Evolutionary conservation across 306 rosid genomes (phyloP).

Genomic region (Quercus agrifolia): DNA sequence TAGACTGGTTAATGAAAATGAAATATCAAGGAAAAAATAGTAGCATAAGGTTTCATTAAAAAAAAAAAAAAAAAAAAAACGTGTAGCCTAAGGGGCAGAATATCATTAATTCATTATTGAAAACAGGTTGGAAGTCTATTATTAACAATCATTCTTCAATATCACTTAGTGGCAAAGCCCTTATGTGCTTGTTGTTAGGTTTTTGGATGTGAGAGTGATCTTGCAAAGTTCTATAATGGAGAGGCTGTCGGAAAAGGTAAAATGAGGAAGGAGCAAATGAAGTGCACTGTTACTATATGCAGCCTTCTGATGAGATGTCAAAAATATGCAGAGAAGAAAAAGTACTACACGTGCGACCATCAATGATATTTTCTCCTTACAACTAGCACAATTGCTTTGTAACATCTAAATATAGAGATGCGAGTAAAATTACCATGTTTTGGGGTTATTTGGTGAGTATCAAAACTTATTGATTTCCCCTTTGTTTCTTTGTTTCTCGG

Average conservation of each 20-base stretch:
- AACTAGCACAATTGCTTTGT: constrained; percentile 4
- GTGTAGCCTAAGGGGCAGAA: too few species aligned
- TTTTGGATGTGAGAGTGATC: constrained; percentile 1
- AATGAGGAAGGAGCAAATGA: constrained; percentile 11
- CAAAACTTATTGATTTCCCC: neutral
- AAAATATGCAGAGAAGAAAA: neutral
- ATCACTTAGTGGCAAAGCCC: neutral
- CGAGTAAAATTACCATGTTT: constrained; percentile 3
- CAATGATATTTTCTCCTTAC: neutral
- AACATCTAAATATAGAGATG: neutral
- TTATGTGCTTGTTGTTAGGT: neutral
- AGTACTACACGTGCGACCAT: neutral
- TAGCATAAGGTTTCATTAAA: too few species aligned
- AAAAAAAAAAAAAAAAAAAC: too few species aligned
- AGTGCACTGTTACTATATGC: neutral
- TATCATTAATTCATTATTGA: too few species aligned
- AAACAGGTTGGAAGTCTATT: too few species aligned
- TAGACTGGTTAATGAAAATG: too few species aligned
- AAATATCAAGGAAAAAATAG: too few species aligned
- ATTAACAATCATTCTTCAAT: neutral
- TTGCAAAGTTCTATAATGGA: neutral
- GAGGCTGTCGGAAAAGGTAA: constrained; percentile 8
- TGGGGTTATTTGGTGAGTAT: neutral
- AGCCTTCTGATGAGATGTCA: constrained; percentile 6
- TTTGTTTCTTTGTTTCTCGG: neutral